phyloP scores from a whole-genome alignment of 2,329 filamentous ascomycete species.

The Fusarium graminum region DNA sequence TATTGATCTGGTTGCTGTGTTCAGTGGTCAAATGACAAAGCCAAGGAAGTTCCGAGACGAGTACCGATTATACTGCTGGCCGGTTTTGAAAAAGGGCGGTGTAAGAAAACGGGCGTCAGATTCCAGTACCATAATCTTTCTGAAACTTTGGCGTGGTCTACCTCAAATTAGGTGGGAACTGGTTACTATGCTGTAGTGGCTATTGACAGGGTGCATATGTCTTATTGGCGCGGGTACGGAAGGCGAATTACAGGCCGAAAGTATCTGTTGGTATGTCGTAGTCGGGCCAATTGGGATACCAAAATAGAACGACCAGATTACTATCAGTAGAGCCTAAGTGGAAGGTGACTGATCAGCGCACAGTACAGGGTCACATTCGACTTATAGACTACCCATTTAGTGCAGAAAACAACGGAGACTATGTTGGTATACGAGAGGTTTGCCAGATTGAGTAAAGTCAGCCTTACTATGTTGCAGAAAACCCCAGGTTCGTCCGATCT shows the following conservation, averaged over 20 bases:
- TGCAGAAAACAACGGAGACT: background rate
- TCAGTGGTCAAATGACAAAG: background rate
- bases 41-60: background rate
- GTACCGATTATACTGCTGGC: constrained; percentile 1
- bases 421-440: background rate
- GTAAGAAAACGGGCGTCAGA: background rate
- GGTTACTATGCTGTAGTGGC: background rate
- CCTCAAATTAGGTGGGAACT: background rate
- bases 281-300: background rate
- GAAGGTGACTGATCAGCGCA: background rate
- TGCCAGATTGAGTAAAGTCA: background rate
- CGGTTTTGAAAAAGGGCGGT: background rate
- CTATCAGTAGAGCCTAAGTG: background rate
- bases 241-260: background rate
- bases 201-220: too few species aligned
- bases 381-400: background rate
- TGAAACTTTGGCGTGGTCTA: background rate
- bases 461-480: background rate
- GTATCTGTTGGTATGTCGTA: background rate
- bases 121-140: background rate
- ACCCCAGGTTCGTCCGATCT: too few species aligned
- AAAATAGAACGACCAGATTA: too few species aligned
- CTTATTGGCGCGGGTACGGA: too few species aligned
- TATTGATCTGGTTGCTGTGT: background rate
- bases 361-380: background rate